Evolutionary conservation across 2,329 filamentous ascomycete species (phyloP).

Genomic region (Penicillium fuscoglaucum): DNA sequence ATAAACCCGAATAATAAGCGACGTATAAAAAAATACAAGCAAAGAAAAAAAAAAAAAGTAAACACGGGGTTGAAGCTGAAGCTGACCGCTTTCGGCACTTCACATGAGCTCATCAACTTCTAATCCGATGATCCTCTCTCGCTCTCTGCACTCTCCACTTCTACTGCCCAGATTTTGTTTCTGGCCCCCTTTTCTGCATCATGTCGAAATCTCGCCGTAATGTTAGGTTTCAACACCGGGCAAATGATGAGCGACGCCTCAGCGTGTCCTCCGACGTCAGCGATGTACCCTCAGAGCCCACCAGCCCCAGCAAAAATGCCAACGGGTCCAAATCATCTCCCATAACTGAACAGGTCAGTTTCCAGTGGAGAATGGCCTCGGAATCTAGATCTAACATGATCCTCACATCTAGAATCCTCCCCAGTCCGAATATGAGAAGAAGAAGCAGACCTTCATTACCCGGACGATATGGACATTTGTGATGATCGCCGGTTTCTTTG

Average conservation of each 20-base stretch:
- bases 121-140: slow-evolving; percentile 23
- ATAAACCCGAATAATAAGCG: neutral
- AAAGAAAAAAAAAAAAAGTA: neutral
- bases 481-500: slow-evolving; percentile 94
- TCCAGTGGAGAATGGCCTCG: neutral
- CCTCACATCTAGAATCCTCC: slow-evolving; percentile 36
- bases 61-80: slow-evolving; percentile 6
- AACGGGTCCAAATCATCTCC: slow-evolving; percentile 35
- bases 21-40: neutral
- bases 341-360: slow-evolving; percentile 38
- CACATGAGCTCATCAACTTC: slow-evolving; percentile 35
- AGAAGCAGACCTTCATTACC: slow-evolving; percentile 96
- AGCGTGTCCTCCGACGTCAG: slow-evolving; percentile 57
- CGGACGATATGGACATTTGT: slow-evolving; percentile 96
- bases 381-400: slow-evolving; percentile 4
- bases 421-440: slow-evolving; percentile 86
- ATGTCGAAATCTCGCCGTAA: slow-evolving; percentile 59
- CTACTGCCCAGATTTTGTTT: slow-evolving; percentile 15
- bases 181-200: slow-evolving; percentile 22
- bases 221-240: slow-evolving; percentile 60
- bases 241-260: slow-evolving; percentile 51
- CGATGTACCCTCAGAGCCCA: slow-evolving; percentile 51
- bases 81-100: slow-evolving; percentile 33
- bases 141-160: slow-evolving; percentile 19
- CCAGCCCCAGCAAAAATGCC: slow-evolving; percentile 53